Conservation (phyloP, 208 protist genomes). For the Leishmania arabica region DNA sequence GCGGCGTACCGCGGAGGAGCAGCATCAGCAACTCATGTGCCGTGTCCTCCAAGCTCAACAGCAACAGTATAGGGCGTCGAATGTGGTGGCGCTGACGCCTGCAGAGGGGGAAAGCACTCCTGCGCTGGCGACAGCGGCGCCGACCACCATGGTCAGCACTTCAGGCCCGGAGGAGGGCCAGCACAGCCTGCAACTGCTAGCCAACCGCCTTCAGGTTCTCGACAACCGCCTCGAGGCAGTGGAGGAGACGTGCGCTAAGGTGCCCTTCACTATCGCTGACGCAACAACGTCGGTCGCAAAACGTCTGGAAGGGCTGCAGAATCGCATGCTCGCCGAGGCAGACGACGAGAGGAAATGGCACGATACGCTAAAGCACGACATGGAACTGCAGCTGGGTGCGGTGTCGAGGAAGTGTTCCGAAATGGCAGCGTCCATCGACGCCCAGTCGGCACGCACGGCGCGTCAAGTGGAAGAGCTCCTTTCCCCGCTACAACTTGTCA, state of each 20-base stretch:
- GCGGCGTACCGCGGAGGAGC: conserved; percentile 24
- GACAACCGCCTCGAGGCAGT: conserved; percentile 2
- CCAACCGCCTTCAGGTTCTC: conserved; percentile 15
- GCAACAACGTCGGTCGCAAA: conserved; percentile 3
- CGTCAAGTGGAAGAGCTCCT: not conserved
- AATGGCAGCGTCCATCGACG: not conserved
- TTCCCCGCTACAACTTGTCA: conserved; percentile 7
- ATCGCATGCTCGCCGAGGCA: not conserved
- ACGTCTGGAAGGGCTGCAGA: conserved; percentile 13
- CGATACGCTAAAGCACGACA: conserved; percentile 8
- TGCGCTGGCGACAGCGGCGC: not conserved
- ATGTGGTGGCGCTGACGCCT: not conserved
- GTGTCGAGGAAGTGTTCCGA: conserved; percentile 3
- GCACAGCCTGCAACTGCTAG: conserved; percentile 2
- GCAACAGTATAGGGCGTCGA: conserved; percentile 6
- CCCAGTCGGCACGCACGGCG: not conserved
- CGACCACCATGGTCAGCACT: too few relatives aligned
- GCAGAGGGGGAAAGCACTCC: not conserved
- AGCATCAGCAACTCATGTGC: conserved; percentile 20
- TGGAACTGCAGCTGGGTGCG: not conserved
- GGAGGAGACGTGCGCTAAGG: not conserved
- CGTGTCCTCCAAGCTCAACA: conserved; percentile 9
- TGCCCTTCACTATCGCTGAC: not conserved
- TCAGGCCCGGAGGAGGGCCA: not conserved
- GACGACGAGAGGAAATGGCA: conserved; percentile 2